Evolutionary conservation across 495 filamentous ascomycete genomes (phyloP).

Genomic region (Penicillium macrosclerotiorum): DNA sequence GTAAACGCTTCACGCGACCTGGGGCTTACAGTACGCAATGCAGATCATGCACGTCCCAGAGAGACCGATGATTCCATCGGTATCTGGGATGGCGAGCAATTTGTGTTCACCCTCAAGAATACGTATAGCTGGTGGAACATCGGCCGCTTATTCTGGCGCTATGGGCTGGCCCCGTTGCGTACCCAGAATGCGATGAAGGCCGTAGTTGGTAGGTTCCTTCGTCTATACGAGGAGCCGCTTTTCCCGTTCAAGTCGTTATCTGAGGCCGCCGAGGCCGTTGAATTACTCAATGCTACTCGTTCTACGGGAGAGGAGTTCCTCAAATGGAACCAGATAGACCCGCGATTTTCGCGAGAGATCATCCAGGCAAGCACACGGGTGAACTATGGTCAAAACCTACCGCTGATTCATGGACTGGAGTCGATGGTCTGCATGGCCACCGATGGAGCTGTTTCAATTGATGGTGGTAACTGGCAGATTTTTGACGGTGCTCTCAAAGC

Average conservation of each 20-base stretch:
- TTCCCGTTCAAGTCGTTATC: conserved; percentile 84
- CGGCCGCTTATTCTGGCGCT: conserved; percentile 78
- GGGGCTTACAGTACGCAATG: conserved; percentile 52
- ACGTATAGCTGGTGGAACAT: conserved; percentile 74
- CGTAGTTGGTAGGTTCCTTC: conserved; percentile 70
- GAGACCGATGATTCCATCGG: conserved; percentile 56
- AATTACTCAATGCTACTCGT: conserved; percentile 60
- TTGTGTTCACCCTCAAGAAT: conserved; percentile 64
- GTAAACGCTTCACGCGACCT: conserved; percentile 71
- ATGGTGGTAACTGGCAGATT: conserved; percentile 94
- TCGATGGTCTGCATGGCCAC: conserved; percentile 94
- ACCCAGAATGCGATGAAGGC: conserved; percentile 71
- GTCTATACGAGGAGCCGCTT: conserved; percentile 73
- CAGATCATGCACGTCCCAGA: conserved; percentile 30
- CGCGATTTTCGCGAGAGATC: conserved; percentile 73
- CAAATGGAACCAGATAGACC: conserved; percentile 61
- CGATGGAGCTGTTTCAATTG: conserved; percentile 73
- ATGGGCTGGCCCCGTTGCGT: conserved; percentile 73
- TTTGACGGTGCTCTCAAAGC: conserved; percentile 76
- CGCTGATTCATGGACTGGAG: conserved; percentile 81
- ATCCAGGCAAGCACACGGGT: conserved; percentile 91
- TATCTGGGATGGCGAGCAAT: conserved; percentile 78
- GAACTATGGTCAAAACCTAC: conserved; percentile 91
- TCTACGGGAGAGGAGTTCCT: conserved; percentile 72
- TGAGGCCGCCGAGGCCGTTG: conserved; percentile 60